Conservation (phyloP, 495 filamentous ascomycete genomes). For the Talaromyces nanjingensis region DNA sequence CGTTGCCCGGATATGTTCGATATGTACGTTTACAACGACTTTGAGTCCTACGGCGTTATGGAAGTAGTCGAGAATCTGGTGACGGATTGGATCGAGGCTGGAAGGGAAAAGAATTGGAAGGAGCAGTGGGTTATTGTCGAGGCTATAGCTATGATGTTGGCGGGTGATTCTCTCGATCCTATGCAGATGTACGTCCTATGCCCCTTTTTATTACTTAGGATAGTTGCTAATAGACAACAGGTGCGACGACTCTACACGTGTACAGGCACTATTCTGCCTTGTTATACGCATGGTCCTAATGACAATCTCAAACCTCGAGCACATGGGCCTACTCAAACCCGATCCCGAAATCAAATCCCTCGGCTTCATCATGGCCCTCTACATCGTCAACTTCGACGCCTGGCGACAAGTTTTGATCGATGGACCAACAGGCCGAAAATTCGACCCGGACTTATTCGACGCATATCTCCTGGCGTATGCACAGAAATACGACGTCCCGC, state of each 20-base stretch:
- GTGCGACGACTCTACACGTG: slow-evolving; percentile 18
- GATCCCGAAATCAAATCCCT: slow-evolving; percentile 28
- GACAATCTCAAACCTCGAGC: slow-evolving; percentile 23
- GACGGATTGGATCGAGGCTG: slow-evolving; percentile 27
- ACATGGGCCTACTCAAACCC: slow-evolving; percentile 17
- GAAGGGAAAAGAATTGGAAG: slow-evolving; percentile 18
- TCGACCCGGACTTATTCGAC: slow-evolving; percentile 8
- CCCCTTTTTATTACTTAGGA: too few relatives aligned
- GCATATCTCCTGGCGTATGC: slow-evolving; percentile 16
- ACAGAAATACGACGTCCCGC: slow-evolving; percentile 12
- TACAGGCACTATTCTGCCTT: slow-evolving; percentile 12
- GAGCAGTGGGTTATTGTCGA: slow-evolving; percentile 31
- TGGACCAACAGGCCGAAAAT: slow-evolving; percentile 1
- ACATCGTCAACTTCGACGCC: slow-evolving; percentile 7
- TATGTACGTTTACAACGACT: slow-evolving; percentile 38
- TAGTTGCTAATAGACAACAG: slow-evolving; percentile 3
- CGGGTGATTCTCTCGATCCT: slow-evolving; percentile 2
- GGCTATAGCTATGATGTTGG: slow-evolving; percentile 17
- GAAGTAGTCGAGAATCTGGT: slow-evolving; percentile 36
- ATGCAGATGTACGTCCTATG: slow-evolving; percentile 13
- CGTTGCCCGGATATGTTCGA: slow-evolving; percentile 30
- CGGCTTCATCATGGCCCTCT: slow-evolving; percentile 20
- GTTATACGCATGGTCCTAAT: slow-evolving; percentile 25
- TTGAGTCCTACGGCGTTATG: slow-evolving; percentile 25
- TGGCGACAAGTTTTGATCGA: not conserved